A percentile compares a stretch with the other conserved stretches of the same genome.
These are phyloP conservation scores for Ceratocystis colombiana DNA, from an alignment of 2,329 filamentous ascomycete genomes.

Conservation along the genomic window DNA sequence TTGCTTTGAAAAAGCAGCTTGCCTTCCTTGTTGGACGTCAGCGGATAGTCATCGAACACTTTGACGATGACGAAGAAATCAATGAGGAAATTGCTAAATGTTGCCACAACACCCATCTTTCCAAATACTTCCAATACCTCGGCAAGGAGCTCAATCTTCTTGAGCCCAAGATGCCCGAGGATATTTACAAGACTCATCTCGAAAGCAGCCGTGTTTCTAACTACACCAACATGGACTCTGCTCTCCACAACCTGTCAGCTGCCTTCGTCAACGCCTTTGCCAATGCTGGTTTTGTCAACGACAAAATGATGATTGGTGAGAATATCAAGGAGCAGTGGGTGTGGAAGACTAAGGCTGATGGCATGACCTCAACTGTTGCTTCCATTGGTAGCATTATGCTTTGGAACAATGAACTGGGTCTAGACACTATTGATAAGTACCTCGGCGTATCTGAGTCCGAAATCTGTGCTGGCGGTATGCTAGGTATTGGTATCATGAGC, in stretches of 20 bases:
- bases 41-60: conserved; percentile 68
- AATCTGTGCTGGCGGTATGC: conserved; percentile 81
- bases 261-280: conserved; percentile 96
- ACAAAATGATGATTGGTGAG: conserved; percentile 95
- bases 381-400: conserved; percentile 84
- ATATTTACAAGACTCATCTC: conserved; percentile 98
- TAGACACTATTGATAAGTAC: conserved; percentile 92
- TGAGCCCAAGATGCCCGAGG: conserved; percentile 92
- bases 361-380: conserved; percentile 92
- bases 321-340: conserved; percentile 89
- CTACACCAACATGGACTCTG: conserved; percentile 89
- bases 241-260: conserved; percentile 87
- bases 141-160: conserved; percentile 95
- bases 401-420: conserved; percentile 85
- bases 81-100: conserved; percentile 70
- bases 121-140: conserved; percentile 85
- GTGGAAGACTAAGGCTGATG: conserved; percentile 98
- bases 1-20: conserved; percentile 80
- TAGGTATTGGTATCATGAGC: conserved; percentile 93
- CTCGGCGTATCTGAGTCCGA: conserved; percentile 61
- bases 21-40: conserved; percentile 88
- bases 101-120: conserved; percentile 74
- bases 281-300: conserved; percentile 87
- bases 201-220: conserved; percentile 89
- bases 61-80: conserved; percentile 54